These are phyloP conservation scores for Noccaea bulbosa DNA, from an alignment of 345 rosid genomes.

Conservation along the genomic window DNA sequence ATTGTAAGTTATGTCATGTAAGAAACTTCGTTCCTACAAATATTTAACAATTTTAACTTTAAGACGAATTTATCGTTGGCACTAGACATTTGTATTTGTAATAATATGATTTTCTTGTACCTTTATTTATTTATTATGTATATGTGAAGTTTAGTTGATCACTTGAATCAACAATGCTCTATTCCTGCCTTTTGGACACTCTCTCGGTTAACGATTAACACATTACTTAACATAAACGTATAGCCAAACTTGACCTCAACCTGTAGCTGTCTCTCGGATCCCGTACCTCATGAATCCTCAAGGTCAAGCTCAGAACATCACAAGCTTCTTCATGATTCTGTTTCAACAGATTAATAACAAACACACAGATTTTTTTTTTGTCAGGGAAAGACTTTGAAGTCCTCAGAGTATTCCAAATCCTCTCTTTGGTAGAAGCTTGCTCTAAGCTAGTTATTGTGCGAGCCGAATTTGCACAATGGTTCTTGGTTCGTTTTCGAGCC, in stretches of 20 bases:
- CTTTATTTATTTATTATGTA: background rate
- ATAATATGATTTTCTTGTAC: background rate
- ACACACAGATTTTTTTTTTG: background rate
- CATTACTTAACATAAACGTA: background rate
- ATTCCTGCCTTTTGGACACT: too few relatives aligned
- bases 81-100: background rate
- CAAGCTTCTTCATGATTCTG: background rate
- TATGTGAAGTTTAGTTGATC: background rate
- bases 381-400: background rate
- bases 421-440: background rate
- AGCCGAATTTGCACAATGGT: too few relatives aligned
- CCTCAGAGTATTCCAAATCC: background rate
- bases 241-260: background rate
- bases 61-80: background rate
- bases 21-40: background rate
- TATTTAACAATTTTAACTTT: background rate
- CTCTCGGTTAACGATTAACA: background rate
- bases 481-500: too few relatives aligned
- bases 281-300: background rate
- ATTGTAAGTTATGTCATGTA: background rate
- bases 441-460: background rate
- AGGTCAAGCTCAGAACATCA: background rate
- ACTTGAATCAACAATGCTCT: background rate
- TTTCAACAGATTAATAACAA: background rate
- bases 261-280: conserved; percentile 8